phyloP scores from a whole-genome alignment of 2,329 filamentous ascomycete genomes.

The Biscogniauxia sp. region DNA sequence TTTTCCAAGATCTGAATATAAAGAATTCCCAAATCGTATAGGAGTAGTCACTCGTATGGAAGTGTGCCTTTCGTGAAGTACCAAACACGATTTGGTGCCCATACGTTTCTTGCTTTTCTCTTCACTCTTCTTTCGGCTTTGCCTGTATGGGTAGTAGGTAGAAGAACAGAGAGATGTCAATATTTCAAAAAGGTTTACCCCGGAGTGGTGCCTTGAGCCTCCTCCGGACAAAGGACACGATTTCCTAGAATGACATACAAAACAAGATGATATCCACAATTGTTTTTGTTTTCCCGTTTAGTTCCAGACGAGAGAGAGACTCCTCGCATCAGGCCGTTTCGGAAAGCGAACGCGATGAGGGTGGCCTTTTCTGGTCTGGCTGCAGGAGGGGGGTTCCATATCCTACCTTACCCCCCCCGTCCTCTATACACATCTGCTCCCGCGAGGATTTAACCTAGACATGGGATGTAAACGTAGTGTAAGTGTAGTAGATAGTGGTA shows the following conservation, averaged over 20 bases:
- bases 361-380: constrained; percentile 10
- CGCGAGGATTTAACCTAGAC: constrained; percentile 4
- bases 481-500: neutral
- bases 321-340: constrained; percentile 18
- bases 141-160: neutral
- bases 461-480: constrained; percentile 2
- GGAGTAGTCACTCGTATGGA: too few relatives aligned
- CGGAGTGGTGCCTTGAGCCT: constrained; percentile 4
- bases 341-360: constrained; percentile 10
- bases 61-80: too few relatives aligned
- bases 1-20: constrained; percentile 1
- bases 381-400: constrained; percentile 19
- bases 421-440: constrained; percentile 5
- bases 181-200: constrained; percentile 1
- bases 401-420: neutral
- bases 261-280: constrained; percentile 22
- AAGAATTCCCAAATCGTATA: neutral
- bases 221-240: constrained; percentile 9
- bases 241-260: constrained; percentile 14
- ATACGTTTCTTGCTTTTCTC: too few relatives aligned
- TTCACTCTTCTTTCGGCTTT: too few relatives aligned
- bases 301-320: constrained; percentile 17
- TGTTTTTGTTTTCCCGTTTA: constrained; percentile 19
- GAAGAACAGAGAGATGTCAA: neutral
- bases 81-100: too few relatives aligned